Base-by-base conservation (phyloP, 2,329 filamentous ascomycete species). In the Xylariomycetidae sp. region DNA sequence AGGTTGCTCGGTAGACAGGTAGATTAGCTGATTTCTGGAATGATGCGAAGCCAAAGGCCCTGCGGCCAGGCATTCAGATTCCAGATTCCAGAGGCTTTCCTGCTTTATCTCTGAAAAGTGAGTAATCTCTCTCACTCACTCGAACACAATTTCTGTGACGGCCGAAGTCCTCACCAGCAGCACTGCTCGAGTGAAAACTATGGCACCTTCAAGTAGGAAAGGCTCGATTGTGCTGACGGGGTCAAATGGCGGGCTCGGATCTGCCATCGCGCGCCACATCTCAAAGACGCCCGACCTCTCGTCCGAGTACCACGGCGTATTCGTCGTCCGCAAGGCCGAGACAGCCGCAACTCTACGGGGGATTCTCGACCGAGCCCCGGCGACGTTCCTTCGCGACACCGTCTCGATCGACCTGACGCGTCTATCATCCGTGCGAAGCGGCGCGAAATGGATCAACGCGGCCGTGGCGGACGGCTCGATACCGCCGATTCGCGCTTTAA, bases 401-500 rank as follows among this genome's bases (percentile, higher is more conserved):
- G 27, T 45, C 8, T 23, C 40, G 2, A 19, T 46, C 7, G 44
- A 49, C 18, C 36, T 50, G 4, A 34, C 41, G 1, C 41, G 37
- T 16, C 41, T 50, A 8, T 28, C 27, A 0, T 41, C 32, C 26
- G 37, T 39, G 27, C 44, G 46, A 15, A 39, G 37, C 16, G 41
- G 13, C 5, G 46, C 48, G 11, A 33, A 31, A 13, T 31, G 31
- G 12, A 44, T 50, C 26, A 50, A 49, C 25, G 30, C 12, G 27
- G 35, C 37, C 5, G 44, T 50, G 8, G 37, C 41, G 6, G 35
- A 30, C 2, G 49, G 51, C 16, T 27, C 40, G 13, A 34, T 56
- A 10, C 50, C 51, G n/a, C 51, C 47, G 1, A 53, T 55, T 16
- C 47, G 50, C 3, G 52, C 45, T 2, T 32, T 48, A 8, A 33